A percentile compares a stretch with the other conserved stretches of the same genome.
These are phyloP conservation scores for Neonectria faginata DNA, from an alignment of 2,329 filamentous ascomycete species.

Conservation along the genomic window DNA sequence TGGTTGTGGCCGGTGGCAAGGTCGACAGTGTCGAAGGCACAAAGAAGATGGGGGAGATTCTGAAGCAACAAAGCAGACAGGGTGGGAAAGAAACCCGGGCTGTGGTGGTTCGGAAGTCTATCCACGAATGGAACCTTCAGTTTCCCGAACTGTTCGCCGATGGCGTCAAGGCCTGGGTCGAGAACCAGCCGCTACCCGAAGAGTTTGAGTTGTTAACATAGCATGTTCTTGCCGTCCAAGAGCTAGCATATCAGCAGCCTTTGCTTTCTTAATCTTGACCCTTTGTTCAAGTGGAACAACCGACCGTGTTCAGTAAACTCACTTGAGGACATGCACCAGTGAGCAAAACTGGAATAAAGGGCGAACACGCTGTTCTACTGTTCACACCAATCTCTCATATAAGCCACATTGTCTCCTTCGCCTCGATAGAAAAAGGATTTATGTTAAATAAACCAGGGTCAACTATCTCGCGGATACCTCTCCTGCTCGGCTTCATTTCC, in stretches of 20 bases:
- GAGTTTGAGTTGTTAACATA: conserved; percentile 21
- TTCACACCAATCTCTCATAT: background rate
- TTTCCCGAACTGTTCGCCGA: conserved; percentile 51
- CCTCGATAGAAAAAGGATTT: background rate
- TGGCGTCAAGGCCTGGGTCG: conserved; percentile 51
- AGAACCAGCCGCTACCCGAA: conserved; percentile 40
- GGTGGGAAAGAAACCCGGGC: conserved; percentile 37
- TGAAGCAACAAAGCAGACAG: conserved; percentile 33
- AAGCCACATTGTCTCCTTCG: background rate
- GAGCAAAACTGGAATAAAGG: background rate
- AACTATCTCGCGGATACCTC: background rate
- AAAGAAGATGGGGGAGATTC: conserved; percentile 40
- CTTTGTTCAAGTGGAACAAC: background rate
- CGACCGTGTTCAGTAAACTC: background rate
- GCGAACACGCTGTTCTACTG: background rate
- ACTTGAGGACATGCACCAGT: background rate
- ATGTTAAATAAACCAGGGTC: background rate
- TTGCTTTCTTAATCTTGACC: background rate
- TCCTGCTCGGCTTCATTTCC: background rate
- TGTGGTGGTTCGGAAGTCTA: conserved; percentile 49
- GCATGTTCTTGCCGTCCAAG: background rate
- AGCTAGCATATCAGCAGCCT: no score
- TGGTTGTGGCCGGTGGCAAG: conserved; percentile 17
- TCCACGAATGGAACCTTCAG: conserved; percentile 55
- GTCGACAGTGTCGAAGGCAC: conserved; percentile 31